Evolutionary conservation across 371 early-diverging fungal species (phyloP), one percentile per base, ranked within the genome.

Genomic region (Ordospora colligata): DNA sequence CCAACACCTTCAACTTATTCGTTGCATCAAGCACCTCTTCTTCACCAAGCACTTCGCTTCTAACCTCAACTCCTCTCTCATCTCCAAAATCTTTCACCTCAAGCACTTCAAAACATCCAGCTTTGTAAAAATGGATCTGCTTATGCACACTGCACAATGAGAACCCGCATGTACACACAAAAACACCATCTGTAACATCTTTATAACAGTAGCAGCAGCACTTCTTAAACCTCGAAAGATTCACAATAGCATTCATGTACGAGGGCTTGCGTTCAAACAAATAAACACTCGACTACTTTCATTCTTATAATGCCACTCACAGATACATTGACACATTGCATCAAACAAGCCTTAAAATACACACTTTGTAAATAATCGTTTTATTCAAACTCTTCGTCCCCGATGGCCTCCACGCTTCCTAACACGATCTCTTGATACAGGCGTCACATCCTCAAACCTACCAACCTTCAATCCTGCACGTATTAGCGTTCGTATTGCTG

Each of bases 351-450:
- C n/a, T n/a, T 6, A 58, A 58, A 58, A 58, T 58, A 11, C 58
- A 25, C 32, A 32, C 32, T 5, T 5, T 32, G 32, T 58, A 58
- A 58, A 58, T 58, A 63, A 67, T 73, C 21, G 27, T 17, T 75
- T 80, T 63, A 73, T 44, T 85, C 92, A 99, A 85, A 97, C 89
- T 92, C 99, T 95, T 89, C 99, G 94, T 93, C 99, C 99, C 88
- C 97, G 92, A 85, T 99, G 93, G 90, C 98, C 98, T 88, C 99
- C 99, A 91, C 96, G 97, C 85, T 91, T 90, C 80, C 99, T 90
- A 85, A 96, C 95, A 85, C 90, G 89, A 87, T 97, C 99, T 85
- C 94, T 93, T 81, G 99, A 95, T 85, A 94, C 90, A 83, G 97
- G 97, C 78, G 99, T 99, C 77, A 93, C 93, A 87, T 96, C 96